These are phyloP conservation scores for Oryza nivara DNA, from an alignment of 176 grass and related monocot species.

Conservation along the genomic window DNA sequence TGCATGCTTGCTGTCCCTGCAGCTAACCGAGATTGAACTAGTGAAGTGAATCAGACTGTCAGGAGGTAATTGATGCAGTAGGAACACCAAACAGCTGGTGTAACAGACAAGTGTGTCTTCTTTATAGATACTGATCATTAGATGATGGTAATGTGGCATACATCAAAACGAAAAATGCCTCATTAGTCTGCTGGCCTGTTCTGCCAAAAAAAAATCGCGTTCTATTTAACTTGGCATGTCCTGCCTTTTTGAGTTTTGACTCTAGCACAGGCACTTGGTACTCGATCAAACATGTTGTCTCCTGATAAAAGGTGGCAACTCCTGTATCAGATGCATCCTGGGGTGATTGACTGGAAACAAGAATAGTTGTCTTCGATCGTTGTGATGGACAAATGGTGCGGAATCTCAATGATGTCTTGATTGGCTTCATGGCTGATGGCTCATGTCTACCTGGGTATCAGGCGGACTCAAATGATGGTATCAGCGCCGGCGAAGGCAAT, in stretches of 20 bases:
- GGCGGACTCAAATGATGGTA: background rate
- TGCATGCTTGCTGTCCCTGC: constrained; percentile 19
- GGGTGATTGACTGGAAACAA: background rate
- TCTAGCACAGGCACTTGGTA: background rate
- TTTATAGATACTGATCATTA: background rate
- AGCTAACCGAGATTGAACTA: constrained; percentile 8
- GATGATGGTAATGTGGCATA: background rate
- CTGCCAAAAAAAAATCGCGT: too few species aligned
- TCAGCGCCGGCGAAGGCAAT: background rate
- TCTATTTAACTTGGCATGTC: too few species aligned
- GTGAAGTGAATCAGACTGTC: background rate
- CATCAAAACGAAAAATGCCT: background rate
- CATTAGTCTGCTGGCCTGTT: background rate
- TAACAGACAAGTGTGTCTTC: background rate
- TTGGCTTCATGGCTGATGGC: background rate
- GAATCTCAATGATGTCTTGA: background rate
- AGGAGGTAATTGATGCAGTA: background rate
- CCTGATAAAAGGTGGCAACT: background rate
- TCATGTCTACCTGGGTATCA: background rate
- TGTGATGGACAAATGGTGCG: background rate
- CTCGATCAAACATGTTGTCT: background rate
- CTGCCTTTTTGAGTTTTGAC: constrained; percentile 22
- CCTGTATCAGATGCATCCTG: background rate
- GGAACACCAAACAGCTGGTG: constrained; percentile 18
- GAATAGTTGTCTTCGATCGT: background rate